These are phyloP conservation scores for Colletotrichum tamarilloi DNA, from an alignment of 2,329 filamentous ascomycete species.

Conservation along the genomic window DNA sequence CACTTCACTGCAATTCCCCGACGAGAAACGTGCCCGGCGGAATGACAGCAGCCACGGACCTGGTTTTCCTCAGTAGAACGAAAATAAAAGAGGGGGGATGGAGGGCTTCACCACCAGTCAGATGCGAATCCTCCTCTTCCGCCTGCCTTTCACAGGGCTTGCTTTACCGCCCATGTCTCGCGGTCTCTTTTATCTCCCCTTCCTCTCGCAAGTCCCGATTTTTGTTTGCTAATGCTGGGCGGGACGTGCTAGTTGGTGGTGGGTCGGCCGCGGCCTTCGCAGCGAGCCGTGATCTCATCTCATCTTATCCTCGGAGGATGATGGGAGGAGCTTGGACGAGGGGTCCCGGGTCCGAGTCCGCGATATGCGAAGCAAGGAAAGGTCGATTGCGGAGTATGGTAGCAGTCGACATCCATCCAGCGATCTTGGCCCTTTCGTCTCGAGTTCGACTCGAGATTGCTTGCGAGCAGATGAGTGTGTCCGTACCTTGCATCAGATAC, in stretches of 20 bases:
- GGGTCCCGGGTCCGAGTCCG: conserved; percentile 2
- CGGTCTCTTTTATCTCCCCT: conserved; percentile 32
- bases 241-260: conserved; percentile 34
- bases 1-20: conserved; percentile 29
- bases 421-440: conserved; percentile 27
- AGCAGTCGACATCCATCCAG: neutral
- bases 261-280: conserved; percentile 35
- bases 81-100: neutral
- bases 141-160: conserved; percentile 51
- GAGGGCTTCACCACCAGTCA: conserved; percentile 7
- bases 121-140: conserved; percentile 21
- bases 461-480: conserved; percentile 3
- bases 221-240: conserved; percentile 24
- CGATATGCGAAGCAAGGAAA: conserved; percentile 28
- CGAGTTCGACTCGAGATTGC: neutral
- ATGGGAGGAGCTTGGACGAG: neutral
- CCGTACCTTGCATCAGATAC: conserved; percentile 33
- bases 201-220: conserved; percentile 9
- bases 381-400: conserved; percentile 22
- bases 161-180: conserved; percentile 49
- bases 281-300: conserved; percentile 36
- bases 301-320: conserved; percentile 21
- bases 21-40: conserved; percentile 17
- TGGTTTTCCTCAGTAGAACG: conserved; percentile 10
- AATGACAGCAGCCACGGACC: conserved; percentile 10